A percentile compares a stretch with the other conserved stretches of the same genome.
These are phyloP conservation scores for Fusarium sp. DNA, from an alignment of 2,329 filamentous ascomycete genomes.

Conservation along the genomic window DNA sequence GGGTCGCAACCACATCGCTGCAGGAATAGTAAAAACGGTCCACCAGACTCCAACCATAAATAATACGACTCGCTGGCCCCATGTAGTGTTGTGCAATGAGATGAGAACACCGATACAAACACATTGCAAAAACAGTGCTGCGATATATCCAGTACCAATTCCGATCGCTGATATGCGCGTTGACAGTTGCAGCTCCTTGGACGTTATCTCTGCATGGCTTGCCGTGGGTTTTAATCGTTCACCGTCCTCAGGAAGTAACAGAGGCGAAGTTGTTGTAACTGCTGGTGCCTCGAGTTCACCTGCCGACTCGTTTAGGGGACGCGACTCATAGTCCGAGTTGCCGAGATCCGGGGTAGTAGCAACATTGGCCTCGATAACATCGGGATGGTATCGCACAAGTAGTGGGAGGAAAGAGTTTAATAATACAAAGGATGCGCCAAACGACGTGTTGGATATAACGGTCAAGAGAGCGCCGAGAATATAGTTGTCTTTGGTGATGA, in stretches of 20 bases:
- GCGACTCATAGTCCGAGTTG: conserved; percentile 49
- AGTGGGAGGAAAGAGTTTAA: conserved; percentile 95
- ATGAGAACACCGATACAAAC: conserved; percentile 82
- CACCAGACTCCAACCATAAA: conserved; percentile 93
- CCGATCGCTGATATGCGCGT: conserved; percentile 92
- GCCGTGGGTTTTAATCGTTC: conserved; percentile 52
- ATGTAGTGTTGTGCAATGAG: conserved; percentile 78
- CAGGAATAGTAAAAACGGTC: conserved; percentile 89
- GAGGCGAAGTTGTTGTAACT: conserved; percentile 58
- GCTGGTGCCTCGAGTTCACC: conserved; percentile 46
- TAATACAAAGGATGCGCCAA: conserved; percentile 94
- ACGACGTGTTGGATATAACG: conserved; percentile 91
- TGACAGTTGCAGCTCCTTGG: conserved; percentile 79
- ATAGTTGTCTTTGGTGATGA: conserved; percentile 79
- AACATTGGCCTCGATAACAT: conserved; percentile 49
- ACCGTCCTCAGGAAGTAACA: conserved; percentile 58
- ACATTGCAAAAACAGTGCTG: conserved; percentile 85
- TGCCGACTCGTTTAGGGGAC: conserved; percentile 50
- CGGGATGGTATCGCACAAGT: conserved; percentile 86
- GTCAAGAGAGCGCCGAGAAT: conserved; percentile 84
- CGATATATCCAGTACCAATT: conserved; percentile 92
- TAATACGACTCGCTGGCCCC: conserved; percentile 86
- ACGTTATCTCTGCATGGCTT: conserved; percentile 64
- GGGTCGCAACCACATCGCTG: conserved; percentile 86
- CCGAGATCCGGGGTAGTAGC: conserved; percentile 48